phyloP scores from a whole-genome alignment of 768 basidiomycete genomes.

The Termitomyces sp. region DNA sequence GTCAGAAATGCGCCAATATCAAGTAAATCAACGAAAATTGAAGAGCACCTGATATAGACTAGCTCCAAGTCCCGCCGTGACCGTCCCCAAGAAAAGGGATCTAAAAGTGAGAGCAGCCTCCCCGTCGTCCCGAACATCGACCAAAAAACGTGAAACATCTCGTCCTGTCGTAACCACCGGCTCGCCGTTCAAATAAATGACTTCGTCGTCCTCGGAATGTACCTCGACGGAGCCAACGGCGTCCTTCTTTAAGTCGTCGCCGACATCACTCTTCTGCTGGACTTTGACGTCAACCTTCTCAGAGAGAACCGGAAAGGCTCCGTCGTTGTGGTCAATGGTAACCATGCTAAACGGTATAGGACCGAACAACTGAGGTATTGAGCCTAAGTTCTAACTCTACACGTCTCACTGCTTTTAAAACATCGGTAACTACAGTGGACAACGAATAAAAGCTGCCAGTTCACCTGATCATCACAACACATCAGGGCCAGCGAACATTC shows the following conservation, averaged over 20 bases:
- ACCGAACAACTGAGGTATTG: not conserved
- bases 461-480: too few relatives aligned
- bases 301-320: not conserved
- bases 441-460: too few relatives aligned
- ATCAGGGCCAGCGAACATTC: too few relatives aligned
- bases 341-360: not conserved
- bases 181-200: slow-evolving; percentile 32
- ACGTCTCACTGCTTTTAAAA: not conserved
- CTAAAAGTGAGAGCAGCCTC: slow-evolving; percentile 54
- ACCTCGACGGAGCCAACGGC: slow-evolving; percentile 15
- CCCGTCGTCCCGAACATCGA: slow-evolving; percentile 56
- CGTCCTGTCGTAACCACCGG: slow-evolving; percentile 39
- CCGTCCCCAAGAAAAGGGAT: slow-evolving; percentile 51
- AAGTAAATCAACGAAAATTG: not conserved
- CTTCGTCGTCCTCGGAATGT: slow-evolving; percentile 23
- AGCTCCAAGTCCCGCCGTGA: slow-evolving; percentile 57
- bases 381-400: not conserved
- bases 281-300: slow-evolving; percentile 2
- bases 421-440: too few relatives aligned
- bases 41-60: slow-evolving; percentile 48
- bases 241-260: slow-evolving; percentile 9
- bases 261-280: not conserved
- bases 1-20: not conserved
- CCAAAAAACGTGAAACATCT: slow-evolving; percentile 52
- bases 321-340: not conserved